Conservation (phyloP, 768 basidiomycete genomes). For the Boletus subcaerulescens region DNA sequence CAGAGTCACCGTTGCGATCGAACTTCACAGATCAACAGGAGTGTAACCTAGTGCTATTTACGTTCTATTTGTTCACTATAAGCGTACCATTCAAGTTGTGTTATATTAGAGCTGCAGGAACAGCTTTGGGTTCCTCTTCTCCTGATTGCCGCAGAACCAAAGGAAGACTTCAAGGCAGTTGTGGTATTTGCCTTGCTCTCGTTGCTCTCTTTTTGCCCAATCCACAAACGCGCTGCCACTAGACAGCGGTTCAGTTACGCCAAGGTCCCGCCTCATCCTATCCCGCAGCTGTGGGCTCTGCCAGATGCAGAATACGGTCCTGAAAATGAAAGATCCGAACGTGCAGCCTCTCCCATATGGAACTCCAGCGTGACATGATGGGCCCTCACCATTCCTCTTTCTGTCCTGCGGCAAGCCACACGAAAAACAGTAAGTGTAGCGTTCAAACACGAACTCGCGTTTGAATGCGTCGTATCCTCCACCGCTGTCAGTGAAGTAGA, state of each 20-base stretch:
- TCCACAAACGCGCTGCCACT: neutral
- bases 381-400: neutral
- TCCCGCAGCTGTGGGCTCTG: neutral
- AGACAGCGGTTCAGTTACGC: neutral
- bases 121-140: neutral
- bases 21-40: too few relatives aligned
- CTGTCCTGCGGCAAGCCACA: neutral
- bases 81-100: too few relatives aligned
- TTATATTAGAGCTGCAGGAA: too few relatives aligned
- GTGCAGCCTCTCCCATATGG: too few relatives aligned
- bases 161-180: neutral
- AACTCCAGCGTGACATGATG: neutral
- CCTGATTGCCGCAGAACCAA: neutral
- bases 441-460: neutral
- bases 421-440: neutral
- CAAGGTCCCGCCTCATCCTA: neutral
- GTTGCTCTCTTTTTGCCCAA: neutral
- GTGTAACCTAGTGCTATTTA: too few relatives aligned
- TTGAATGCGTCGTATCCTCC: neutral
- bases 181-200: neutral
- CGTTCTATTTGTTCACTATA: too few relatives aligned
- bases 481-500: too few relatives aligned
- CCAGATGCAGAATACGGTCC: neutral
- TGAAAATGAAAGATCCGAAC: neutral
- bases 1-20: conserved; percentile 25